phyloP scores from a whole-genome alignment of 2,329 filamentous ascomycete genomes.

The Pseudopyricularia cyperi region DNA sequence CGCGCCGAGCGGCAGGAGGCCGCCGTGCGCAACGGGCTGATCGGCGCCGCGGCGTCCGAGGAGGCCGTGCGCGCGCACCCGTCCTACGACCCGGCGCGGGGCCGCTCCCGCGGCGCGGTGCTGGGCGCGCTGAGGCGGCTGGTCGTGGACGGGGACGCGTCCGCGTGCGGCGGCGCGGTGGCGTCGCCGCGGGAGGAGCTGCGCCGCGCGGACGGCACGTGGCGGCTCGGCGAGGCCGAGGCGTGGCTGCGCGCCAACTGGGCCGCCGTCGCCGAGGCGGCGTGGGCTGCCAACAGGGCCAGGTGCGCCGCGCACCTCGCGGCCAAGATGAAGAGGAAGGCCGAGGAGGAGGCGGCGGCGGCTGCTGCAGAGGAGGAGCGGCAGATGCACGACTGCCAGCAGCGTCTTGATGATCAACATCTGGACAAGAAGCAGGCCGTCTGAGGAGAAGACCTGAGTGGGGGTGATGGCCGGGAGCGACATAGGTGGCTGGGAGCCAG shows the following conservation, averaged over 20 bases:
- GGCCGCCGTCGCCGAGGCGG: conserved; percentile 15
- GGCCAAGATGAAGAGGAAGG: conserved; percentile 4
- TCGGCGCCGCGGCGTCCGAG: conserved; percentile 13
- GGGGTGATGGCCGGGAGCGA: too few species aligned
- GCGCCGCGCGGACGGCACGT: conserved; percentile 24
- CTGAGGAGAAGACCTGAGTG: not conserved
- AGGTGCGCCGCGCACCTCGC: not conserved
- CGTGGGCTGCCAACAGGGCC: not conserved
- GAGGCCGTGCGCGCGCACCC: conserved; percentile 3
- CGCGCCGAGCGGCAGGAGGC: conserved; percentile 23
- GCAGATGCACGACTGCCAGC: not conserved
- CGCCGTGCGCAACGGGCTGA: conserved; percentile 22
- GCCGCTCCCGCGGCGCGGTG: conserved; percentile 21
- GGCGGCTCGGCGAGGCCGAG: conserved; percentile 24
- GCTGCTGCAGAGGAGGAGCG: not conserved
- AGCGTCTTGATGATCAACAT: not conserved
- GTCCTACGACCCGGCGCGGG: conserved; percentile 12
- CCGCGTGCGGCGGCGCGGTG: not conserved
- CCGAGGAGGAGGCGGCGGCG: not conserved
- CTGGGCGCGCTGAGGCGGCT: conserved; percentile 33
- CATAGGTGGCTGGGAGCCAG: too few species aligned
- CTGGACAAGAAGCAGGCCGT: not conserved
- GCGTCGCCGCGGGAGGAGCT: conserved; percentile 12
- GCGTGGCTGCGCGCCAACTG: conserved; percentile 27
- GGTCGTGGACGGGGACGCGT: conserved; percentile 28